Percentiles rank a stretch among this genome's conserved stretches.
These are phyloP conservation scores for Hibiscus mutabilis DNA, from an alignment of 345 rosid species.

Conservation along the genomic window DNA sequence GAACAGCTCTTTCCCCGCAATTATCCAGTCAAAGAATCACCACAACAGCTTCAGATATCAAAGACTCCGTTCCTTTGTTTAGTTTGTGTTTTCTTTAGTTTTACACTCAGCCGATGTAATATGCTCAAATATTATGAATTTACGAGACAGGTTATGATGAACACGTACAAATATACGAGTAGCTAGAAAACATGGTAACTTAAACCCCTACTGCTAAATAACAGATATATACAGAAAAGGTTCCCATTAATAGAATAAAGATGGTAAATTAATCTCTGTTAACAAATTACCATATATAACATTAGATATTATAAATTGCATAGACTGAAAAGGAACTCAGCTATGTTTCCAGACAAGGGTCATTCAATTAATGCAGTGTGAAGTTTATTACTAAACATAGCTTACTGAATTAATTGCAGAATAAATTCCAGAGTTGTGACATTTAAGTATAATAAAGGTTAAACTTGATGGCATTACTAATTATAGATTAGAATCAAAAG, in stretches of 20 bases:
- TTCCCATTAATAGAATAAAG: background rate
- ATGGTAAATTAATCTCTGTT: background rate
- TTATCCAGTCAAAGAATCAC: background rate
- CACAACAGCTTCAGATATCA: background rate
- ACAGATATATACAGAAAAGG: background rate
- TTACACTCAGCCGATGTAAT: background rate
- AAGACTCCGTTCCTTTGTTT: background rate
- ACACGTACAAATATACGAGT: background rate
- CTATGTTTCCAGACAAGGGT: background rate
- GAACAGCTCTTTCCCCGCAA: background rate
- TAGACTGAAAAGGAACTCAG: background rate
- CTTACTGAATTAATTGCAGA: constrained; percentile 6
- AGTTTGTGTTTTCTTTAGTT: background rate
- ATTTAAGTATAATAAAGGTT: constrained; percentile 1
- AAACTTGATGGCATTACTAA: background rate
- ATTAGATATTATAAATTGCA: background rate
- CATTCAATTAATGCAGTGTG: background rate
- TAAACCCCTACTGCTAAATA: background rate
- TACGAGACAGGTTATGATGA: background rate
- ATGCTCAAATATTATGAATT: background rate
- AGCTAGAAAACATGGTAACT: background rate
- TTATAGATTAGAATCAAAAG: constrained; percentile 1
- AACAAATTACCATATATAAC: background rate
- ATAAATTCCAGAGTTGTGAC: background rate
- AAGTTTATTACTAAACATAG: constrained; percentile 3